phyloP scores from a whole-genome alignment of 306 rosid species.

The Cicer yamashitae region DNA sequence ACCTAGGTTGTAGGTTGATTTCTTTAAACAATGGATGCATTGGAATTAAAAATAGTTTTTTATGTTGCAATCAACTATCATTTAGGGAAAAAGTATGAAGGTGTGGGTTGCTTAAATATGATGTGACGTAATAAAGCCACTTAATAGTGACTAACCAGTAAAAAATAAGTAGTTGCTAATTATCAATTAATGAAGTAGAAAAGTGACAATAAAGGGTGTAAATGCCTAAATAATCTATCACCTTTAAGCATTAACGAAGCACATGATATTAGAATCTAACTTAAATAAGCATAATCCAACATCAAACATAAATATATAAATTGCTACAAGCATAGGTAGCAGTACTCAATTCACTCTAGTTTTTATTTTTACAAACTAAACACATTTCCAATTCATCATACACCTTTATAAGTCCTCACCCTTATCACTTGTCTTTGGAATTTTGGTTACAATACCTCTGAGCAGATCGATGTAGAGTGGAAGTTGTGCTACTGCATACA shows the following conservation, averaged over 20 bases:
- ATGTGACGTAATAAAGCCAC: no score
- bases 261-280: not conserved
- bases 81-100: not conserved
- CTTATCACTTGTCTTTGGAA: constrained; percentile 40
- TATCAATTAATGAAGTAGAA: not conserved
- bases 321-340: not conserved
- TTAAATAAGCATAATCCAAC: constrained; percentile 6
- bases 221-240: not conserved
- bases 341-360: not conserved
- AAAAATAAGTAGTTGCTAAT: not conserved
- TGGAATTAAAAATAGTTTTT: not conserved
- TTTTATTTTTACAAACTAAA: not conserved
- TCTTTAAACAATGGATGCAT: not conserved
- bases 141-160: no score
- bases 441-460: constrained; percentile 39
- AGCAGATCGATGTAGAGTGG: constrained; percentile 58
- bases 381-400: not conserved
- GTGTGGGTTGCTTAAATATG: not conserved
- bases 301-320: not conserved
- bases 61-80: not conserved
- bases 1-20: not conserved
- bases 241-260: not conserved
- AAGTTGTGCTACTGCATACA: constrained; percentile 58
- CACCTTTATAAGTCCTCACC: not conserved
- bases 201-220: not conserved